Percentiles rank a stretch among this genome's conserved stretches.
Evolutionary conservation across 495 filamentous ascomycete genomes (phyloP).

Genomic region (Pyronema domesticum): DNA sequence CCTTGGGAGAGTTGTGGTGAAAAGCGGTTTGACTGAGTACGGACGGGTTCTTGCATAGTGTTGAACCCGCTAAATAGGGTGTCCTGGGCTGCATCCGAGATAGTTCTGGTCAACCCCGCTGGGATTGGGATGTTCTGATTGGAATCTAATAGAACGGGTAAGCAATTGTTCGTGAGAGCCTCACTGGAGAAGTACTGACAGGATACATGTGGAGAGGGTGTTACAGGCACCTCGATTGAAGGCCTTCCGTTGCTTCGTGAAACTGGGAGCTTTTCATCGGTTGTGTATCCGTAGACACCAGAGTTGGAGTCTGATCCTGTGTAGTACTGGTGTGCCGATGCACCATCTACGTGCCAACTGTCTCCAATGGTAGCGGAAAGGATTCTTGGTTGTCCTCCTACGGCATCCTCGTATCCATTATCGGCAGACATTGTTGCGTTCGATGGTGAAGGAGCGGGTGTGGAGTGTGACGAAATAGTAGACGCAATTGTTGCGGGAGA

Average conservation of each 20-base stretch:
- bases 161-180: constrained; percentile 44
- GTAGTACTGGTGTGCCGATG: constrained; percentile 4
- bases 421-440: constrained; percentile 17
- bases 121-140: constrained; percentile 34
- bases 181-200: constrained; percentile 34
- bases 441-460: constrained; percentile 20
- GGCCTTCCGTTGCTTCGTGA: constrained; percentile 11
- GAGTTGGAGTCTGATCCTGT: constrained; percentile 10
- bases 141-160: constrained; percentile 29
- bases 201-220: constrained; percentile 15
- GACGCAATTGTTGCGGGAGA: constrained; percentile 21
- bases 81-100: constrained; percentile 70
- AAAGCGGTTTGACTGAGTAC: constrained; percentile 25
- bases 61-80: constrained; percentile 48
- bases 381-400: constrained; percentile 8
- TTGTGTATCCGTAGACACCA: constrained; percentile 3
- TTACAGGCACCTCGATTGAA: constrained; percentile 19
- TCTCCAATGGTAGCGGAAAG: constrained; percentile 18
- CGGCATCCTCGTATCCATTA: neutral
- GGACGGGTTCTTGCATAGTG: constrained; percentile 24
- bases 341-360: constrained; percentile 3
- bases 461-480: constrained; percentile 16
- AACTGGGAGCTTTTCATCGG: constrained; percentile 21
- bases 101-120: constrained; percentile 69
- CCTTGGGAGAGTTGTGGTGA: constrained; percentile 26